These are phyloP conservation scores for Magnusiomyces magnusii DNA, from an alignment of 1,139 yeast species.

Conservation along the genomic window DNA sequence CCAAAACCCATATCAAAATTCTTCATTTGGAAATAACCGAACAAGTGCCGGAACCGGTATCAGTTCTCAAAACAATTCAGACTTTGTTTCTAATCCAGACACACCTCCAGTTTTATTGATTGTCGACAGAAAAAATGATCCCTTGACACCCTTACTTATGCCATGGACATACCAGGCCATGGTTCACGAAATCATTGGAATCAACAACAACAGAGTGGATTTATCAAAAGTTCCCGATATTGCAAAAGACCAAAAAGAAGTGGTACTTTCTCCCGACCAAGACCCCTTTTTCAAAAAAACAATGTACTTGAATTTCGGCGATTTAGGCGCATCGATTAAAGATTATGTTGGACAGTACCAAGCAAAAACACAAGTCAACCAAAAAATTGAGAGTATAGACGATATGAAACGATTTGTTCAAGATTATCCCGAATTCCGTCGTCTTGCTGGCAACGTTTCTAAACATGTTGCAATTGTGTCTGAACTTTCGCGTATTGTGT, in stretches of 20 bases:
- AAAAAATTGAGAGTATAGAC: slow-evolving; percentile 64
- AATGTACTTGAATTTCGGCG: slow-evolving; percentile 90
- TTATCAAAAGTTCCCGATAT: slow-evolving; percentile 43
- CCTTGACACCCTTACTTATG: slow-evolving; percentile 79
- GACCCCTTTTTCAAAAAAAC: slow-evolving; percentile 74
- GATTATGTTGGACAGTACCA: slow-evolving; percentile 80
- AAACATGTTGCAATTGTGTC: slow-evolving; percentile 88
- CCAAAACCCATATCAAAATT: not conserved
- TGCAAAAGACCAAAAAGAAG: slow-evolving; percentile 45
- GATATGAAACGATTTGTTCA: slow-evolving; percentile 89
- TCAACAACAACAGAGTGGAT: slow-evolving; percentile 71
- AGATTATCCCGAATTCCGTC: slow-evolving; percentile 87
- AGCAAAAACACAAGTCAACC: slow-evolving; percentile 63
- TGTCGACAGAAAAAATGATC: slow-evolving; percentile 81
- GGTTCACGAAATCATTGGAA: slow-evolving; percentile 89
- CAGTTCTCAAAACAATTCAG: slow-evolving; percentile 26
- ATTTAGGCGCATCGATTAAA: slow-evolving; percentile 81
- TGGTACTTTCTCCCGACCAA: slow-evolving; percentile 56
- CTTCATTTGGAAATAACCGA: not conserved
- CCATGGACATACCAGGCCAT: slow-evolving; percentile 99
- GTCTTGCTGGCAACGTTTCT: slow-evolving; percentile 79
- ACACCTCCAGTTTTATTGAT: slow-evolving; percentile 69
- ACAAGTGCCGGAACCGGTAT: not conserved
- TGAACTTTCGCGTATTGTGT: slow-evolving; percentile 64
- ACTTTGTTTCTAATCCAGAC: slow-evolving; percentile 49